Base-by-base conservation (phyloP, 108 stramenopile genomes). In the Nitzschia inconspicua region DNA sequence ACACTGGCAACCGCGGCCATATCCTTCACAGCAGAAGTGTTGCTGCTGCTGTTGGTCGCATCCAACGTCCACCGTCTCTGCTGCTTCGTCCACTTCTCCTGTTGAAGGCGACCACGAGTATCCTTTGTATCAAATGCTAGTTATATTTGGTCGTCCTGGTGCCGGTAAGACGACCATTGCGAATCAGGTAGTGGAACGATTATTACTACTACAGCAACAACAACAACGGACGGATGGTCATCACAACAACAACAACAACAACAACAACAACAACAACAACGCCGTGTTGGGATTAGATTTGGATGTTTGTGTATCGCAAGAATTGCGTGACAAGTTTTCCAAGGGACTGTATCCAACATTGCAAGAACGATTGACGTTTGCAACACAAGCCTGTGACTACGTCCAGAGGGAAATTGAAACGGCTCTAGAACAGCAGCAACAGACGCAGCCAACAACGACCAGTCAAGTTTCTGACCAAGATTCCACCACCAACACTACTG, bases 241-340 rank as follows among this genome's bases (percentile, higher is more conserved):
- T n/a, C n/a, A n/a, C n/a, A n/a, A n/a, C n/a, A 22, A 53, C n/a
- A 56, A 46, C 13, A 26, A 24, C 30, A n/a, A 2, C 3, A 34
- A 23, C 29, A 31, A 26, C 13, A 2, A 32, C 9, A 19, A 53
- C 23, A 20, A 57, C 7, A 23, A 68, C 27, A 23, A 44, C 34
- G 25, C 29, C 23, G 43, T 23, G 4, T 35, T 62, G 18, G 62
- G 63, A 11, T 30, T 78, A 11, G 85, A 86, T 66, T 57, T 86
- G 11, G 85, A 86, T 65, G 77, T 83, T 25, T 86, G 85, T 50
- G 67, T 86, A 4, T 78, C 85, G 10, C 81, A 86, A 66, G 76
- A 72, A 68, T 83, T 86, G 85, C 58, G 52, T 29, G 85, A 83
- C 41, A 86, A 86, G 47, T 86, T 86, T 68, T 56, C 73, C 52